Evolutionary conservation across 352 stramenopile species (phyloP).

Genomic region (Globisporangium perplexum): DNA sequence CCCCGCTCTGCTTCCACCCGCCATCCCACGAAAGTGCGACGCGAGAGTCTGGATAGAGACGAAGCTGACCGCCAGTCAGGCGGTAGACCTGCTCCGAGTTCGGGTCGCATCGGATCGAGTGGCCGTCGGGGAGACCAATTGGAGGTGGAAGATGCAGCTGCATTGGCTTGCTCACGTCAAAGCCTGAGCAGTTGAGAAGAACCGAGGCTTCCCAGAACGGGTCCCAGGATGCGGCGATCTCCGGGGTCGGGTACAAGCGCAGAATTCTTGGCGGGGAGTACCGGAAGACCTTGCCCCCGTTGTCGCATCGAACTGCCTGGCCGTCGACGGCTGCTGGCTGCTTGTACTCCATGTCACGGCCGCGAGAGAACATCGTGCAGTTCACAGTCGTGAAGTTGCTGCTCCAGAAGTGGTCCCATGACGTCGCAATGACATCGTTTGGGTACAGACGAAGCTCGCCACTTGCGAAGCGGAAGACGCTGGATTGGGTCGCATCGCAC

Average conservation of each 20-base stretch:
- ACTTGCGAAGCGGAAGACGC: constrained; percentile 14
- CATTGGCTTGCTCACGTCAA: constrained; percentile 3
- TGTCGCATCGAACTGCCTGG: constrained; percentile 10
- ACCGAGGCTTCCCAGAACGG: constrained; percentile 2
- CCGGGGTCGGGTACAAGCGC: constrained; percentile 12
- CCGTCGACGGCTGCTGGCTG: constrained; percentile 8
- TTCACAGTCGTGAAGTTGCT: constrained; percentile 12
- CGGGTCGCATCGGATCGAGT: constrained; percentile 13
- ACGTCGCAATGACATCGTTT: constrained; percentile 12
- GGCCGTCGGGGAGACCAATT: constrained; percentile 2
- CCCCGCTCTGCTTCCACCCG: constrained; percentile 3
- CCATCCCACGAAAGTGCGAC: constrained; percentile 22
- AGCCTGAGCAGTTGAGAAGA: constrained; percentile 13
- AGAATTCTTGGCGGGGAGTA: constrained; percentile 7
- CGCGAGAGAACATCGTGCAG: constrained; percentile 12
- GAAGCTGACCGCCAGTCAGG: constrained; percentile 9
- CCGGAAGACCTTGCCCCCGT: constrained; percentile 5
- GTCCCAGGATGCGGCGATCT: constrained; percentile 19
- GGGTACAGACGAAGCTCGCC: constrained; percentile 18
- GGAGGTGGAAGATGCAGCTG: constrained; percentile 3
- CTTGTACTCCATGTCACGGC: constrained; percentile 11
- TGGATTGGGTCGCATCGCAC: not conserved
- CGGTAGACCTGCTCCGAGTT: constrained; percentile 7
- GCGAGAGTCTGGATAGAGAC: constrained; percentile 15
- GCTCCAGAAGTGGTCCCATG: constrained; percentile 19